Evolutionary conservation across 441 rosid genomes (phyloP).

Genomic region (Daphne laureola): DNA sequence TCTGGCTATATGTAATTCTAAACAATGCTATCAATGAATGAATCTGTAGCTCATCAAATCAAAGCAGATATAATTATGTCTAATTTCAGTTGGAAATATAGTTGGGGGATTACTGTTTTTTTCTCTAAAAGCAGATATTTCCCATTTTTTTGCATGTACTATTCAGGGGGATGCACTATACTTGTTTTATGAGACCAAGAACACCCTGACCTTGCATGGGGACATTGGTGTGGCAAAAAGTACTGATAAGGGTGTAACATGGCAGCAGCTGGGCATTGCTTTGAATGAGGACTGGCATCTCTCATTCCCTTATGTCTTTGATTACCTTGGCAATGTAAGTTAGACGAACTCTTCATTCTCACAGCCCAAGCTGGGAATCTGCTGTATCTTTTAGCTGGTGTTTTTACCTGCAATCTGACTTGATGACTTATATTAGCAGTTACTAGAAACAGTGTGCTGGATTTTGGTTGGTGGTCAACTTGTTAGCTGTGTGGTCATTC

Average conservation of each 20-base stretch:
- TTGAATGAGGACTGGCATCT: slow-evolving; percentile 90
- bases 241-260: slow-evolving; percentile 66
- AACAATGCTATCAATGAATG: too few relatives aligned
- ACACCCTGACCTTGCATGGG: slow-evolving; percentile 73
- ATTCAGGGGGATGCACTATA: slow-evolving; percentile 60
- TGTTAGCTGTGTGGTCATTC: too few relatives aligned
- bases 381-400: too few relatives aligned
- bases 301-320: slow-evolving; percentile 74
- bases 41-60: too few relatives aligned
- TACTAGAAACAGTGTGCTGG: too few relatives aligned
- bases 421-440: too few relatives aligned
- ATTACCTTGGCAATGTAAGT: slow-evolving; percentile 51
- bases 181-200: slow-evolving; percentile 71
- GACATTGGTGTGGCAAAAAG: slow-evolving; percentile 85
- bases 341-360: slow-evolving; percentile 16
- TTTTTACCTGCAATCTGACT: too few relatives aligned
- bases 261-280: slow-evolving; percentile 80
- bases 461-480: too few relatives aligned
- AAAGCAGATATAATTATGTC: too few relatives aligned
- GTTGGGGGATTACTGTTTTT: not conserved
- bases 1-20: too few relatives aligned
- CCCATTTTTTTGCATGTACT: not conserved
- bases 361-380: not conserved
- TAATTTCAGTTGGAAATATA: too few relatives aligned
- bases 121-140: not conserved